These are phyloP conservation scores for Suhomyces prunicola DNA, from an alignment of 805 yeast species.

Conservation along the genomic window DNA sequence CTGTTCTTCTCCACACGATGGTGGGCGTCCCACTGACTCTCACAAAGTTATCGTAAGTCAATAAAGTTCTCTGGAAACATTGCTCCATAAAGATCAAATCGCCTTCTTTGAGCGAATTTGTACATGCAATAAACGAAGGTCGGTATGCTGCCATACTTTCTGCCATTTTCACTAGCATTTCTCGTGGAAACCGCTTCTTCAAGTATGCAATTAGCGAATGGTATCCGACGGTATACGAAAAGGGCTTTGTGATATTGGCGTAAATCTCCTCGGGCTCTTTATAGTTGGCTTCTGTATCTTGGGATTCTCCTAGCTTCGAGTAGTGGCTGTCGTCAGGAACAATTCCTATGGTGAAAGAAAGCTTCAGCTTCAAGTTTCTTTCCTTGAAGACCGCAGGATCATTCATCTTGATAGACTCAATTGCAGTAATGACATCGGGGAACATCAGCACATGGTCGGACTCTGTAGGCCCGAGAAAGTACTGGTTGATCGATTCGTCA, in stretches of 20 bases:
- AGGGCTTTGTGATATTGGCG: conserved; percentile 69
- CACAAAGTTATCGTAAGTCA: conserved; percentile 85
- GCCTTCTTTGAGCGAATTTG: conserved; percentile 81
- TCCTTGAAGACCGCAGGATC: conserved; percentile 43
- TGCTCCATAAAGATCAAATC: conserved; percentile 95
- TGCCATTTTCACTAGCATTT: conserved; percentile 75
- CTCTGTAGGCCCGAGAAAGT: conserved; percentile 54
- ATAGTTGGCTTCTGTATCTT: conserved; percentile 17
- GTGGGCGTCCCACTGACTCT: conserved; percentile 90
- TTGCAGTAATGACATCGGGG: conserved; percentile 57
- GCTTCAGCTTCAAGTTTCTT: conserved; percentile 36
- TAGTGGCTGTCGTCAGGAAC: conserved; percentile 33
- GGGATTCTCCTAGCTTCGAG: conserved; percentile 14
- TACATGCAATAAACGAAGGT: conserved; percentile 90
- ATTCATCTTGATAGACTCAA: conserved; percentile 33
- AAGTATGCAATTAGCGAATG: conserved; percentile 77
- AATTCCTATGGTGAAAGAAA: conserved; percentile 49
- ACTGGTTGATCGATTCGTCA: conserved; percentile 63
- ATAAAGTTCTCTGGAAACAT: conserved; percentile 86
- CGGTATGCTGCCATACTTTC: conserved; percentile 86
- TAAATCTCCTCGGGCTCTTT: conserved; percentile 79
- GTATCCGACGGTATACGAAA: conserved; percentile 86
- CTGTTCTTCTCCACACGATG: conserved; percentile 92
- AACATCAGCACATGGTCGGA: conserved; percentile 42
- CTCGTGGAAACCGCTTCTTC: conserved; percentile 63